Evolutionary conservation across 495 filamentous ascomycete genomes (phyloP), one percentile per base, ranked within the genome.

Genomic region (Penicilliopsis zonata): DNA sequence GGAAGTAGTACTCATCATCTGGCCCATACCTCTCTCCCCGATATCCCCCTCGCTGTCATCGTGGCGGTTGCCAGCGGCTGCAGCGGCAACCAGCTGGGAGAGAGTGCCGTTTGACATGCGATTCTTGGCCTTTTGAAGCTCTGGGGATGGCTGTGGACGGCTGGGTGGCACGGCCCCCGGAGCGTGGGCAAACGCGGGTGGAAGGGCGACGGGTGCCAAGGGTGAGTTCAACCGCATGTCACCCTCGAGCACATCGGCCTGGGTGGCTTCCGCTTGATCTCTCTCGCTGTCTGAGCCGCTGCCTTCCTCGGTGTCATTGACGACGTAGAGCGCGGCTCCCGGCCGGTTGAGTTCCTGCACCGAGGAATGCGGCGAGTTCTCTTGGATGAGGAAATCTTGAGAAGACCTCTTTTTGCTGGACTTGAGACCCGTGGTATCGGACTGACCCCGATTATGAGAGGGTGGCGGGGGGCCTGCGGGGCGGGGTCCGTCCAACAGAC

Each of bases 81-180:
- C 72, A 23, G 79, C 79, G 24, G 74, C 77, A 18, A 70, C 70
- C 30, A 95, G 48, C 45, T 93, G 83, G 2, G 75, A 65, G 6
- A 95, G 64, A 10, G 87, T 95, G 3, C 74, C 77, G 35, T 72
- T 63, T 14, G 87, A 93, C 55, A 95, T 74, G 8, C 83, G 74
- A 40, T 76, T 84, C 34, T 80, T 87, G 33, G 78, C 80, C 35
- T 74, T 70, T 30, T 80, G 74, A 52, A 85, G 63, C 40, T 87
- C 80, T n/a, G 77, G 67, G 18, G 80, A 74, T 27, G 77, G 68
- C 38, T 78, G 71, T 3, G 84, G 82, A 36, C 76, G 68, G 18
- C 67, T 75, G 8, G 59, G 53, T 5, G 86, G 86, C 35, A 69
- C 66, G 30, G 75, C 69, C 18, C 77, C 71, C 19, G 80, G 73